Evolutionary conservation across 768 basidiomycete genomes (phyloP).

Genomic region (Holtermanniella nyarrowii): DNA sequence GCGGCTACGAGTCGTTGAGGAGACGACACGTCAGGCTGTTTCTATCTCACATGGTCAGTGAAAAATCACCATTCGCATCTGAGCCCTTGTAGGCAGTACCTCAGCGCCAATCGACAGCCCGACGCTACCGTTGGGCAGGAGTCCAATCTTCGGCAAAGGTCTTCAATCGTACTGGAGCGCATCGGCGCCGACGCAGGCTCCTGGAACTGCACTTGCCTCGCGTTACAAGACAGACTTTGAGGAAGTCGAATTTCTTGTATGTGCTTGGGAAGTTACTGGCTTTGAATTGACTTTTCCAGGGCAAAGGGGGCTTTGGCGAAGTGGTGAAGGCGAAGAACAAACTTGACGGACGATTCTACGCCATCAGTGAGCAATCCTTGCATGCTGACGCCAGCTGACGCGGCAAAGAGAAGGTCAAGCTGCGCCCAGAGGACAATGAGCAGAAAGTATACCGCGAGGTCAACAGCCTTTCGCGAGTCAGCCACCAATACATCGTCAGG

Average conservation of each 20-base stretch:
- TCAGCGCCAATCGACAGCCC: neutral
- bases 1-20: constrained; percentile 1
- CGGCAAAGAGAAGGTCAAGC: constrained; percentile 59
- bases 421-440: constrained; percentile 67
- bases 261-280: constrained; percentile 1
- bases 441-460: constrained; percentile 84
- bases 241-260: constrained; percentile 71
- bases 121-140: constrained; percentile 10
- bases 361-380: constrained; percentile 23
- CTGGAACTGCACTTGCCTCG: constrained; percentile 49
- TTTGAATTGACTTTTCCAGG: constrained; percentile 44
- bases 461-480: constrained; percentile 72
- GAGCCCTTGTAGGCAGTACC: neutral
- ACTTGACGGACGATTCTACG: constrained; percentile 56
- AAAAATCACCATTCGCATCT: neutral
- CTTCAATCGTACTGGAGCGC: constrained; percentile 3
- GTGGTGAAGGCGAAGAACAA: constrained; percentile 88
- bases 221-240: constrained; percentile 92
- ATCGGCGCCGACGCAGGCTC: neutral
- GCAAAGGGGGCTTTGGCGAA: constrained; percentile 81
- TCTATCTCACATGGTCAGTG: neutral
- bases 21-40: neutral
- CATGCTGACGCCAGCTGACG: neutral
- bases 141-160: constrained; percentile 13
- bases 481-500: constrained; percentile 80